A percentile compares a stretch with the other conserved stretches of the same genome.
phyloP scores from a whole-genome alignment of 768 basidiomycete genomes.

The Mycena crocata region DNA sequence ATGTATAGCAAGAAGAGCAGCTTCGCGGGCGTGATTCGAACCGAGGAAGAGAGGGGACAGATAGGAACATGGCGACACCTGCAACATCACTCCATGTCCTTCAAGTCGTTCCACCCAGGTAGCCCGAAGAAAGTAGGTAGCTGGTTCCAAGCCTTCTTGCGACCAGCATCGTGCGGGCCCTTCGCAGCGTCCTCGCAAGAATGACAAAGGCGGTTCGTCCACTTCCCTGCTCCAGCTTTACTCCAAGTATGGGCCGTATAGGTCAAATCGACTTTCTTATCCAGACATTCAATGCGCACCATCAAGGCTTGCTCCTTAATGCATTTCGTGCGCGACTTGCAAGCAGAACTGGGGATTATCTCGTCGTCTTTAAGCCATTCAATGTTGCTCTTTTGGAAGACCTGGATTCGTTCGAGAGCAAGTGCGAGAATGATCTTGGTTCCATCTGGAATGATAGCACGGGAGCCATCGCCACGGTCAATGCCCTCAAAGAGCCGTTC shows the following conservation, averaged over 20 bases:
- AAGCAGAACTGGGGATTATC: background rate
- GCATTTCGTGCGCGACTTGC: slow-evolving; percentile 18
- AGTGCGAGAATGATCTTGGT: background rate
- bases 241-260: background rate
- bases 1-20: background rate
- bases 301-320: slow-evolving; percentile 3
- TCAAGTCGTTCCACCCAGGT: slow-evolving; percentile 13
- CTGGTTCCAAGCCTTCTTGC: slow-evolving; percentile 12
- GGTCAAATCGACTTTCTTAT: slow-evolving; percentile 9
- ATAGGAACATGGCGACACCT: background rate
- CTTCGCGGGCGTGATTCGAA: background rate
- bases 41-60: background rate
- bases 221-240: slow-evolving; percentile 5
- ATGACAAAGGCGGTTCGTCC: slow-evolving; percentile 1
- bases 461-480: slow-evolving; percentile 6
- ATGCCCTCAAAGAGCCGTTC: slow-evolving; percentile 15
- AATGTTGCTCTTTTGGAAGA: slow-evolving; percentile 9
- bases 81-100: slow-evolving; percentile 1
- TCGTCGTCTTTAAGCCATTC: slow-evolving; percentile 11
- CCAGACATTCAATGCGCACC: slow-evolving; percentile 15
- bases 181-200: slow-evolving; percentile 16
- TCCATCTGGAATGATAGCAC: background rate
- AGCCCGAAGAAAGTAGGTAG: slow-evolving; percentile 26
- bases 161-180: background rate
- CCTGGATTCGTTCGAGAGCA: slow-evolving; percentile 14